Conservation (phyloP, 2,329 filamentous ascomycete genomes). For the Akanthomyces muscarius region DNA sequence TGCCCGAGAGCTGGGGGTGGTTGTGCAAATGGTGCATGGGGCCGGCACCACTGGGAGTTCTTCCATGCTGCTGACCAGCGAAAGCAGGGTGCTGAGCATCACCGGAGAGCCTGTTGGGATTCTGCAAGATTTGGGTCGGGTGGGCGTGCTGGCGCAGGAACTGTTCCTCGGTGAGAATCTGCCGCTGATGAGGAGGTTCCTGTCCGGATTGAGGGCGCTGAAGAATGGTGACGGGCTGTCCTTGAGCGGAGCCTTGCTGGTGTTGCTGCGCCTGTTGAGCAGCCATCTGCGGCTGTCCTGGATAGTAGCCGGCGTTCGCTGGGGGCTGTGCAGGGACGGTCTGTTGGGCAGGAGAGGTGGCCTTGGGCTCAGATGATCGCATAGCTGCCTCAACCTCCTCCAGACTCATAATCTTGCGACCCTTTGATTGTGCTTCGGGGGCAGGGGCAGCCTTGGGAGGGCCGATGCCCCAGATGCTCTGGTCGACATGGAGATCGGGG, state of each 20-base stretch:
- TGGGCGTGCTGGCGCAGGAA: conserved; percentile 44
- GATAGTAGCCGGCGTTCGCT: conserved; percentile 16
- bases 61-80: conserved; percentile 38
- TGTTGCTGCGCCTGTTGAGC: conserved; percentile 29
- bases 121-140: conserved; percentile 75
- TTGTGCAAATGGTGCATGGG: conserved; percentile 32
- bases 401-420: conserved; percentile 85
- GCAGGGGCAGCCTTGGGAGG: conserved; percentile 43
- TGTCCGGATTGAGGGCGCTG: conserved; percentile 49
- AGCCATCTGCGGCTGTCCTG: conserved; percentile 21
- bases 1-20: conserved; percentile 53
- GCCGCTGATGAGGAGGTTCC: conserved; percentile 32
- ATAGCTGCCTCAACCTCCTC: conserved; percentile 97
- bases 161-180: conserved; percentile 23
- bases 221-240: conserved; percentile 51
- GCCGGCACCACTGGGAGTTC: conserved; percentile 49
- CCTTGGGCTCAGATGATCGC: conserved; percentile 63
- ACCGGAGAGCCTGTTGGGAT: conserved; percentile 61
- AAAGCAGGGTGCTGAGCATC: conserved; percentile 39
- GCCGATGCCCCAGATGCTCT: conserved; percentile 83
- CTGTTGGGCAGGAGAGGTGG: conserved; percentile 28
- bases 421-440: conserved; percentile 25
- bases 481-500: conserved; percentile 87
- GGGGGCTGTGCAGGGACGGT: neutral
- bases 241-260: conserved; percentile 34